Conservation (phyloP, 2,329 filamentous ascomycete genomes). For the Coniochaeta sp. region DNA sequence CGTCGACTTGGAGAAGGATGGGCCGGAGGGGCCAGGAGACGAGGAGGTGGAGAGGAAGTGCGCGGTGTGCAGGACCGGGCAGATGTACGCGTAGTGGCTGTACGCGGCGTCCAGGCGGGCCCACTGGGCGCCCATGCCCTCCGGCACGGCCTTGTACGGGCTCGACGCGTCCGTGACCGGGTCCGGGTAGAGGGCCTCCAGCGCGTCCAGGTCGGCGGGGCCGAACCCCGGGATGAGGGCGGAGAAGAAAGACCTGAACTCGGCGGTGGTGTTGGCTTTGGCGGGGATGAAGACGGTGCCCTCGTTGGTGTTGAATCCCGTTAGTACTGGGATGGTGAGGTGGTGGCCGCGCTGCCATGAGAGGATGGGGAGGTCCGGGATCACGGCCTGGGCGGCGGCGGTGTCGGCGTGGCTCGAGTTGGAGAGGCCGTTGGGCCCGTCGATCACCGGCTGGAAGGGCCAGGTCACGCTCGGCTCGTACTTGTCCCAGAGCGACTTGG, state of each 20-base stretch:
- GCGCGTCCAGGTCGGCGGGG: slow-evolving; percentile 39
- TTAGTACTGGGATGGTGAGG: slow-evolving; percentile 55
- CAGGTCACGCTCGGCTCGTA: slow-evolving; percentile 40
- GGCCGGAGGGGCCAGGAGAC: neutral
- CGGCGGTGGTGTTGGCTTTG: slow-evolving; percentile 32
- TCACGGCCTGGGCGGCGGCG: slow-evolving; percentile 29
- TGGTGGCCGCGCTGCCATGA: slow-evolving; percentile 47
- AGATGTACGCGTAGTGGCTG: slow-evolving; percentile 57
- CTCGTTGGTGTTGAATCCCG: slow-evolving; percentile 65
- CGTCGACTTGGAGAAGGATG: neutral
- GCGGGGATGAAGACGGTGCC: slow-evolving; percentile 56
- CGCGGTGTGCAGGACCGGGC: slow-evolving; percentile 54
- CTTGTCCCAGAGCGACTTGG: slow-evolving; percentile 32
- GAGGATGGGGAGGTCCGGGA: slow-evolving; percentile 50
- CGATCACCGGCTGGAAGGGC: slow-evolving; percentile 65
- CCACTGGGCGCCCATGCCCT: slow-evolving; percentile 45
- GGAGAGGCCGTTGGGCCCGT: slow-evolving; percentile 30
- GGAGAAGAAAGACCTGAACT: slow-evolving; percentile 55
- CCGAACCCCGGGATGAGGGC: slow-evolving; percentile 52
- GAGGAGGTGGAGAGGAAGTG: slow-evolving; percentile 27
- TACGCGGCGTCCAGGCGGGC: slow-evolving; percentile 53
- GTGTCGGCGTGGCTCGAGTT: slow-evolving; percentile 8
- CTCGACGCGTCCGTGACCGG: slow-evolving; percentile 27
- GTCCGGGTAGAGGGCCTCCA: slow-evolving; percentile 58
- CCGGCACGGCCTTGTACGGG: slow-evolving; percentile 22